phyloP scores from a whole-genome alignment of 805 yeast species.

The Jamesozyma spencerorum region DNA sequence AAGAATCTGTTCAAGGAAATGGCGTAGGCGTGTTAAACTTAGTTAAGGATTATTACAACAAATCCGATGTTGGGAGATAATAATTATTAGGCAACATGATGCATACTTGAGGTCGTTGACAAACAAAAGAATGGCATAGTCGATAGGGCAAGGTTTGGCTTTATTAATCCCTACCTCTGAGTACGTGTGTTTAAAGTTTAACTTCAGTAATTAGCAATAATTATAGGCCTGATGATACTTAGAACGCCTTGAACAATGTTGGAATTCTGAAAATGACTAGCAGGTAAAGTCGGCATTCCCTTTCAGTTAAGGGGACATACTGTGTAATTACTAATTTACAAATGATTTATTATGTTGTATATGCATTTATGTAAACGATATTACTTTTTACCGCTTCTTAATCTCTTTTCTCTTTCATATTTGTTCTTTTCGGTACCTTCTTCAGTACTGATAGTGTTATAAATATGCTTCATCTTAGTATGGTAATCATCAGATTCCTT shows the following conservation, averaged over 20 bases:
- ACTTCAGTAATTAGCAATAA: too few relatives aligned
- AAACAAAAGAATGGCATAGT: not conserved
- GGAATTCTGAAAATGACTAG: too few relatives aligned
- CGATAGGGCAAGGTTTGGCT: too few relatives aligned
- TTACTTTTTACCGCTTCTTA: conserved; percentile 42
- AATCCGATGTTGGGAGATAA: conserved; percentile 26
- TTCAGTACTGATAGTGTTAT: conserved; percentile 79
- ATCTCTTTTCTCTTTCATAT: conserved; percentile 77
- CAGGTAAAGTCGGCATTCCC: too few relatives aligned
- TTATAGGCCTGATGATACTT: too few relatives aligned
- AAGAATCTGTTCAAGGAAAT: not conserved
- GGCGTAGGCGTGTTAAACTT: conserved; percentile 60
- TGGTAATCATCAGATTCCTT: conserved; percentile 71
- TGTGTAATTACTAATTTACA: conserved; percentile 1
- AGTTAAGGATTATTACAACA: conserved; percentile 67
- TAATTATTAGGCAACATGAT: not conserved
- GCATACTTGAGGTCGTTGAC: not conserved
- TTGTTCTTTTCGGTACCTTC: conserved; percentile 93
- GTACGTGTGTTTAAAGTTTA: too few relatives aligned
- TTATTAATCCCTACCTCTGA: too few relatives aligned
- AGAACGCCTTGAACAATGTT: too few relatives aligned
- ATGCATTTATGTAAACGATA: not conserved
- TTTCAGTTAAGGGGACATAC: not conserved
- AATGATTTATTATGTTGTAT: not conserved
- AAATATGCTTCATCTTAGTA: conserved; percentile 77